Evolutionary conservation across 2,329 filamentous ascomycete species (phyloP), one percentile per base, ranked within the genome.

Genomic region (Botrytis cinerea): DNA sequence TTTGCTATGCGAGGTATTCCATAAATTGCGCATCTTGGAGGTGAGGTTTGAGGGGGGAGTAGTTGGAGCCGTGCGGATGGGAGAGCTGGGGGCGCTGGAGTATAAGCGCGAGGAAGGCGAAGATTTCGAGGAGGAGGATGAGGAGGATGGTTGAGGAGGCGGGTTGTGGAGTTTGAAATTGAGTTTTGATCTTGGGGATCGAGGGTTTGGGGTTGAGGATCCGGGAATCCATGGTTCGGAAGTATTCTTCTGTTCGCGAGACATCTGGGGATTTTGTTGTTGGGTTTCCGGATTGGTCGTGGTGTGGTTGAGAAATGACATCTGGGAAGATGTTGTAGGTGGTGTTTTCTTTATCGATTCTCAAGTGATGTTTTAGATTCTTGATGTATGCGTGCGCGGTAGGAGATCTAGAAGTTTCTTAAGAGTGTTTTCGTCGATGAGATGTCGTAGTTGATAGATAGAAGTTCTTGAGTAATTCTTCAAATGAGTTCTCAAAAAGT

Each of bases 21-120:
- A 68, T 54, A 68, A 18, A 12, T 35, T 54, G 35, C 64, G 35
- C 64, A 68, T 68, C 22, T 68, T 68, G 4, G 48, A 54, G 2
- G 64, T 54, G 16, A 57, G 48, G 22, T 16, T 54, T 22, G 35
- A 28, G 2, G 46, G 16, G 4, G 46, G 25, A 35, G 20, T 48
- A 14, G 4, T 32, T 16, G 45, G 25, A 35, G 20, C 32, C 5
- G n/a, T 57, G 12, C 4, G 22, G 22, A 35, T 25, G 35, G n/a
- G n/a, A 16, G 12, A 12, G 20, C 10, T 57, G 6, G 51, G 32
- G 5, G 32, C 10, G 59, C 35, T 14, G 9, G 46, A 68, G 25
- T 38, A 22, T 9, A 32, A 67, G 22, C 10, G 10, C 8, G 35
- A 61, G 14, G 51, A 57, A 28, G 7, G 6, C 2, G 22, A 43